Conservation (phyloP, 2,329 filamentous ascomycete species). For the Calonectria multiphialidica region DNA sequence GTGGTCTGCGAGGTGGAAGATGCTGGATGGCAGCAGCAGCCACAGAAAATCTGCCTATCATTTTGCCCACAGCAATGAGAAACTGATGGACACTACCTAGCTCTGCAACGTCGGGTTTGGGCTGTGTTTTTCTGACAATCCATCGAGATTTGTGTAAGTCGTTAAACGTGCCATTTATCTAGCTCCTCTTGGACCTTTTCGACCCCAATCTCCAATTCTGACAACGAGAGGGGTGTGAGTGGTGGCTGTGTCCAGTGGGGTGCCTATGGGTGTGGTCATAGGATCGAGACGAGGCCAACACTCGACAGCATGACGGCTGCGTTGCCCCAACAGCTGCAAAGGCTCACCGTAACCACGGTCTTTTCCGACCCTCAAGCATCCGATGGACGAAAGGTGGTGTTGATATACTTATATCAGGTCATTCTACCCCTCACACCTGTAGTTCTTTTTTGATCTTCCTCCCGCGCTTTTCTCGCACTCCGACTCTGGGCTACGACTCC, state of each 20-base stretch:
- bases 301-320: neutral
- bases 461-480: neutral
- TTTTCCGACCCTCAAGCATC: neutral
- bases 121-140: neutral
- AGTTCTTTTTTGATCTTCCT: neutral
- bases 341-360: neutral
- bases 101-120: neutral
- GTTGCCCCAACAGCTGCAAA: neutral
- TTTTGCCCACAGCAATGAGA: neutral
- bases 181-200: neutral
- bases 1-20: neutral
- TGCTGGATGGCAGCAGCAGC: neutral
- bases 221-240: neutral
- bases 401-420: neutral
- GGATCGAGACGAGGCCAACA: neutral
- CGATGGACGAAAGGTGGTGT: neutral
- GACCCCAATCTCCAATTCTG: neutral
- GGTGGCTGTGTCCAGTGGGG: neutral
- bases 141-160: neutral
- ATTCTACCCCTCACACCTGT: neutral
- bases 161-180: neutral
- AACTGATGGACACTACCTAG: neutral
- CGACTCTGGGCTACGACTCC: too few species aligned
- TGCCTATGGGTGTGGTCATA: neutral
- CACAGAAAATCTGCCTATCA: neutral